These are phyloP conservation scores for Dunaliella primolecta DNA, from an alignment of 139 green algal species.

Conservation along the genomic window DNA sequence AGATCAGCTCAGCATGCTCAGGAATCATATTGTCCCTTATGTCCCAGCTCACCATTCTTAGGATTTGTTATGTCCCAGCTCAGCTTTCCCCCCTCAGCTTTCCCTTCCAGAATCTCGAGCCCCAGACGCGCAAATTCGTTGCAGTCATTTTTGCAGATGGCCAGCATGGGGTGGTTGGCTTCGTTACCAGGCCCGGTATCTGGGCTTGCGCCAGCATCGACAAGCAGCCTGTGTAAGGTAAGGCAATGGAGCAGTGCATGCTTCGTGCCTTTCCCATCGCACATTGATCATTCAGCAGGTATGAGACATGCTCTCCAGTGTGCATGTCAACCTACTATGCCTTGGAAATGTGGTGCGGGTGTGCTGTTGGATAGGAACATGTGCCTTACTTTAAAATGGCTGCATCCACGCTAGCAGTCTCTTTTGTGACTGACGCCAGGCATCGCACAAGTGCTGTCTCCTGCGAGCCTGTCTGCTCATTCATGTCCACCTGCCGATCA, in stretches of 20 bases:
- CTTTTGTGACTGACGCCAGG: slow-evolving; percentile 15
- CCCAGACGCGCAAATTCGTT: slow-evolving; percentile 9
- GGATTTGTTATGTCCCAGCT: slow-evolving; percentile 20
- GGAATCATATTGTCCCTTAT: no score
- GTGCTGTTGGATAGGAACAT: no score
- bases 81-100: slow-evolving; percentile 6
- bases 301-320: no score
- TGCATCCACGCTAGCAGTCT: slow-evolving; percentile 15
- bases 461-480: neutral
- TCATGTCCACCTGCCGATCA: slow-evolving; percentile 13
- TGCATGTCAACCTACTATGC: no score
- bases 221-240: slow-evolving; percentile 2
- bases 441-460: slow-evolving; percentile 6
- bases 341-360: no score
- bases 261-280: no score
- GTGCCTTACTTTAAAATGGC: slow-evolving; percentile 25
- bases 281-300: no score
- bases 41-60: neutral
- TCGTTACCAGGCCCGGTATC: neutral
- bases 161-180: slow-evolving; percentile 24
- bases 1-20: no score
- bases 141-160: slow-evolving; percentile 21
- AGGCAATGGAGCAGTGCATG: no score
- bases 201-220: slow-evolving; percentile 6
- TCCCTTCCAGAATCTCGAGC: neutral